These are phyloP conservation scores for Xylariaceae sp. DNA, from an alignment of 2,329 filamentous ascomycete genomes.

Conservation along the genomic window DNA sequence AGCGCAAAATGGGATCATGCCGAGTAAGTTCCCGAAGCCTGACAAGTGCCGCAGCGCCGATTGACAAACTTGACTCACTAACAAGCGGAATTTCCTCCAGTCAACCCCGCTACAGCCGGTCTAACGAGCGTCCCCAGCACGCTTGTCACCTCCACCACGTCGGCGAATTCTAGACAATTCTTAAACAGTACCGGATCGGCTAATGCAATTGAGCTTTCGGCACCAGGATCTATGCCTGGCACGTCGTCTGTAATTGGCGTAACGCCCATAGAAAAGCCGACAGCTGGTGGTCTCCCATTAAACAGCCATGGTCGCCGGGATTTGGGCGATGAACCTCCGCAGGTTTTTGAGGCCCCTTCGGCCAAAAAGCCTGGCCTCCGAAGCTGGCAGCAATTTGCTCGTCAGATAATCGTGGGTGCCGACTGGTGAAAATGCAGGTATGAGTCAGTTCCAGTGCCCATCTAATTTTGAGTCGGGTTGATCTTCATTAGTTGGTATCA, in stretches of 20 bases:
- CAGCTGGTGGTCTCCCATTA: neutral
- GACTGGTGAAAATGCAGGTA: slow-evolving; percentile 3
- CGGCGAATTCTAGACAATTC: slow-evolving; percentile 12
- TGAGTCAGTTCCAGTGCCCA: neutral
- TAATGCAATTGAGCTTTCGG: neutral
- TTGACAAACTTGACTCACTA: slow-evolving; percentile 2
- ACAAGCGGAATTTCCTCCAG: slow-evolving; percentile 10
- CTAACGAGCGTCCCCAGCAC: slow-evolving; percentile 20
- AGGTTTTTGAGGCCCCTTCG: neutral
- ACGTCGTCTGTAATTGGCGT: slow-evolving; percentile 4
- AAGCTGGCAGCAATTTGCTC: slow-evolving; percentile 12
- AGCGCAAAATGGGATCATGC: slow-evolving; percentile 7
- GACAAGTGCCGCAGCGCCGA: neutral
- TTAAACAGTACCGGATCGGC: slow-evolving; percentile 4
- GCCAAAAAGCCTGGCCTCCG: slow-evolving; percentile 2
- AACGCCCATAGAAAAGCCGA: neutral
- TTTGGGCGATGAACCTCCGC: neutral
- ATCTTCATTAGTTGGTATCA: neutral
- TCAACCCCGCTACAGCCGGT: slow-evolving; percentile 17
- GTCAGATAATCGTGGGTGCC: slow-evolving; percentile 8
- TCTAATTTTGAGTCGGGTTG: neutral
- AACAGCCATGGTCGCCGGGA: slow-evolving; percentile 8
- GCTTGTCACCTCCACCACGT: slow-evolving; percentile 26
- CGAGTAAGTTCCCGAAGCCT: slow-evolving; percentile 17
- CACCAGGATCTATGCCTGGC: slow-evolving; percentile 7